Conservation (phyloP, 257 asterid genomes). For the Oldenlandia corymbosa region DNA sequence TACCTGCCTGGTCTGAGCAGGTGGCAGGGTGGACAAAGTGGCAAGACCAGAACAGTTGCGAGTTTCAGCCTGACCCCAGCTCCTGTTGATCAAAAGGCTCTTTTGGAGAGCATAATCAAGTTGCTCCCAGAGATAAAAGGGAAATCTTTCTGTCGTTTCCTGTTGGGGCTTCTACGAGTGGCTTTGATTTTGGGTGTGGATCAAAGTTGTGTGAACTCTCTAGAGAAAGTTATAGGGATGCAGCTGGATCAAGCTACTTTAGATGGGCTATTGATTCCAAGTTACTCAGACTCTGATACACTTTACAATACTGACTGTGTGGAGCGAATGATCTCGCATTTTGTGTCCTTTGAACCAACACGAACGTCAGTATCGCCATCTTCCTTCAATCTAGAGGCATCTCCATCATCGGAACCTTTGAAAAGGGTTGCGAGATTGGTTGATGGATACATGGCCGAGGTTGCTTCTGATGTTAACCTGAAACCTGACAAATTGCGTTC, state of each 20-base stretch:
- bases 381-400: slow-evolving; percentile 42
- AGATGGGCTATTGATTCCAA: slow-evolving; percentile 75
- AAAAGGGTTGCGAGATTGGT: slow-evolving; percentile 75
- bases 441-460: slow-evolving; percentile 79
- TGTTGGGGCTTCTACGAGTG: slow-evolving; percentile 75
- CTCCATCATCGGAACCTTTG: slow-evolving; percentile 57
- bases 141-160: slow-evolving; percentile 74
- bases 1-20: slow-evolving; percentile 87
- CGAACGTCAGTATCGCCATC: slow-evolving; percentile 39
- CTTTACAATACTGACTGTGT: slow-evolving; percentile 73
- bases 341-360: slow-evolving; percentile 50
- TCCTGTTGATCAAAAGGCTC: slow-evolving; percentile 60
- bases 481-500: slow-evolving; percentile 65
- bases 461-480: slow-evolving; percentile 90
- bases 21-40: slow-evolving; percentile 71
- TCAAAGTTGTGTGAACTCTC: slow-evolving; percentile 44
- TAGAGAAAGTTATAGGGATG: slow-evolving; percentile 71
- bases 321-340: slow-evolving; percentile 66
- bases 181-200: slow-evolving; percentile 73
- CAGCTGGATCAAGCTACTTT: slow-evolving; percentile 75
- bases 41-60: slow-evolving; percentile 53
- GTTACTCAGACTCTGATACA: slow-evolving; percentile 82
- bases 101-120: slow-evolving; percentile 58
- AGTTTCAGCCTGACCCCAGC: slow-evolving; percentile 90
- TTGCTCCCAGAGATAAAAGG: slow-evolving; percentile 75